These are phyloP conservation scores for Dictyophora rubrovolvata DNA, from an alignment of 768 basidiomycete genomes.

Conservation along the genomic window DNA sequence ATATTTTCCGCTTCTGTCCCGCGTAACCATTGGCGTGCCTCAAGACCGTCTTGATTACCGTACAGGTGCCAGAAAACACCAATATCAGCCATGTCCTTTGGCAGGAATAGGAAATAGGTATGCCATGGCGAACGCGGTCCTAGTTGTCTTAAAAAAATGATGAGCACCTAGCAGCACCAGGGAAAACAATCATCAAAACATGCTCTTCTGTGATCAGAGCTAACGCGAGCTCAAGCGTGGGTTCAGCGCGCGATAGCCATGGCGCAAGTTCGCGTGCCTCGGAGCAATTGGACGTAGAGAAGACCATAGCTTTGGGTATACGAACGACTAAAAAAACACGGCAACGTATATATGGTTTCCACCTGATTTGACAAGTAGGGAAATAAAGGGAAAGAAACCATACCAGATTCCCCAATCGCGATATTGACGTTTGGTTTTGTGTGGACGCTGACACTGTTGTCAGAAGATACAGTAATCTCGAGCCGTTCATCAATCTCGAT, in stretches of 20 bases:
- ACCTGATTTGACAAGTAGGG: background rate
- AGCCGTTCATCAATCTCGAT: constrained; percentile 14
- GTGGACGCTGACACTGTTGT: constrained; percentile 4
- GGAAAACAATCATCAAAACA: constrained; percentile 19
- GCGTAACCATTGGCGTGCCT: constrained; percentile 3
- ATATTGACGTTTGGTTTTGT: background rate
- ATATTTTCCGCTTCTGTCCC: constrained; percentile 8
- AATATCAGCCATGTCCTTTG: constrained; percentile 40
- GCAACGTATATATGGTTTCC: constrained; percentile 9
- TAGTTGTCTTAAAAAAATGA: constrained; percentile 24
- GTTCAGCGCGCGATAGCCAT: constrained; percentile 37
- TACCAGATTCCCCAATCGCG: background rate
- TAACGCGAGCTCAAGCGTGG: constrained; percentile 50
- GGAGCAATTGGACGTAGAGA: constrained; percentile 50
- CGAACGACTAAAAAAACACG: constrained; percentile 37
- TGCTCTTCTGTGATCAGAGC: constrained; percentile 63
- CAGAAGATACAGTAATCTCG: constrained; percentile 6
- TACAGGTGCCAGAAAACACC: constrained; percentile 48
- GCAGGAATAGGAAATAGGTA: constrained; percentile 57
- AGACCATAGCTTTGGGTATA: constrained; percentile 52
- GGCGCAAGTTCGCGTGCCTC: constrained; percentile 33
- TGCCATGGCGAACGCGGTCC: constrained; percentile 46
- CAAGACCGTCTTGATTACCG: constrained; percentile 4
- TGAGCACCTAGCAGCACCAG: background rate
- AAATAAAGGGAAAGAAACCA: background rate